A percentile compares a stretch with the other conserved stretches of the same genome.
These are phyloP conservation scores for Penicillium aurantiogriseum DNA, from an alignment of 2,329 filamentous ascomycete species.

Conservation along the genomic window DNA sequence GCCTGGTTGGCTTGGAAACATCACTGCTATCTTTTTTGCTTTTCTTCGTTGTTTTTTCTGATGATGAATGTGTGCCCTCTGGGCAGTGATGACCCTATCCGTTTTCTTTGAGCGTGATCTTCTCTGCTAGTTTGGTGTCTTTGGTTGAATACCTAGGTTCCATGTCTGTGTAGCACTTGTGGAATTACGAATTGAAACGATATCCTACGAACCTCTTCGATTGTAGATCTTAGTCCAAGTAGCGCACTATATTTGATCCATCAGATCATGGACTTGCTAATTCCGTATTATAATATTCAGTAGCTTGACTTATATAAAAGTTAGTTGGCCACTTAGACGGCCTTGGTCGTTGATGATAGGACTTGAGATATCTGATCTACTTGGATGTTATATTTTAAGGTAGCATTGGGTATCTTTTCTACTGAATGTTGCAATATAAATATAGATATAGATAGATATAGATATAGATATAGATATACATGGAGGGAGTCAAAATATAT, in stretches of 20 bases:
- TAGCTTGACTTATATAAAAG: no score
- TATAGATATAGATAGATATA: no score
- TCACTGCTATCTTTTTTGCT: slow-evolving; percentile 3
- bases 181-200: slow-evolving; percentile 3
- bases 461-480: no score
- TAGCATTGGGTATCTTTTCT: no score
- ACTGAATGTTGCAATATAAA: no score
- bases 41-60: not conserved
- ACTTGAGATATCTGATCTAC: no score
- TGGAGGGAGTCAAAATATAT: not conserved
- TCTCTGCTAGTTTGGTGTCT: slow-evolving; percentile 16
- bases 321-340: no score
- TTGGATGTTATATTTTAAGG: no score
- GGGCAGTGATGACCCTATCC: slow-evolving; percentile 7
- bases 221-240: not conserved
- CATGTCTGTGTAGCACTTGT: slow-evolving; percentile 14
- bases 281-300: no score
- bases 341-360: no score
- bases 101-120: slow-evolving; percentile 12
- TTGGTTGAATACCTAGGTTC: slow-evolving; percentile 17
- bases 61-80: slow-evolving; percentile 8
- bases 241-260: no score
- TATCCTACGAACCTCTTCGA: not conserved
- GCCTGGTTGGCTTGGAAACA: not conserved
- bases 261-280: no score